These are phyloP conservation scores for Castanea sativa DNA, from an alignment of 306 rosid genomes.

Conservation along the genomic window DNA sequence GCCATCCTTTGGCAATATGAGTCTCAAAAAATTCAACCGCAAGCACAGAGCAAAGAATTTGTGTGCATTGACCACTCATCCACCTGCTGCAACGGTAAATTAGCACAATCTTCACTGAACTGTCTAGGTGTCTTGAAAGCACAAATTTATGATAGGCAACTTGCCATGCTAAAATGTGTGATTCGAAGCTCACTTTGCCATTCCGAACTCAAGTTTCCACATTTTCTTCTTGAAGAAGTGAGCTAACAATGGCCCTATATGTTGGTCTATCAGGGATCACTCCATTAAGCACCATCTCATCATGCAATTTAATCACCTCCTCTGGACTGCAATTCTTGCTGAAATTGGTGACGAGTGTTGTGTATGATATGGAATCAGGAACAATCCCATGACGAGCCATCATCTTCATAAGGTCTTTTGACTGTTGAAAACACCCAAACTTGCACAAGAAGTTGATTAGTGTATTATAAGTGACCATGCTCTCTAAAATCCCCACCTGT, in stretches of 20 bases:
- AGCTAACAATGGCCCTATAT: conserved; percentile 32
- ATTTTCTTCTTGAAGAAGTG: conserved; percentile 28
- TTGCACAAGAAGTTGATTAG: conserved; percentile 52
- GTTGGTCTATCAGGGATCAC: conserved; percentile 43
- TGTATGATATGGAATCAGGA: conserved; percentile 54
- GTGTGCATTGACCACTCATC: neutral
- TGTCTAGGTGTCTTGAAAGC: neutral
- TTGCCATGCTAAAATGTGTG: neutral
- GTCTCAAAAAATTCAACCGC: neutral
- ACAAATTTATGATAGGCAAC: neutral
- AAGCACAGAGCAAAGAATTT: neutral
- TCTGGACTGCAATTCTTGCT: conserved; percentile 25
- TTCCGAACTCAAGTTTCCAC: neutral
- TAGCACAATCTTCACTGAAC: neutral
- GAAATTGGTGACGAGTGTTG: conserved; percentile 43
- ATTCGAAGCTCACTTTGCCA: neutral
- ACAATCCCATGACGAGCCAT: conserved; percentile 39
- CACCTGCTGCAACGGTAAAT: neutral
- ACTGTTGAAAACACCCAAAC: conserved; percentile 36
- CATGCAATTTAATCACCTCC: conserved; percentile 56
- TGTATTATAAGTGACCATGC: conserved; percentile 48
- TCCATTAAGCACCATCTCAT: conserved; percentile 51
- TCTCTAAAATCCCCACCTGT: conserved; percentile 34
- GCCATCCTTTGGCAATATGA: too few species aligned
- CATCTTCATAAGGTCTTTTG: conserved; percentile 45